Conservation (phyloP, 2,329 filamentous ascomycete genomes). For the Colletotrichum siamense region DNA sequence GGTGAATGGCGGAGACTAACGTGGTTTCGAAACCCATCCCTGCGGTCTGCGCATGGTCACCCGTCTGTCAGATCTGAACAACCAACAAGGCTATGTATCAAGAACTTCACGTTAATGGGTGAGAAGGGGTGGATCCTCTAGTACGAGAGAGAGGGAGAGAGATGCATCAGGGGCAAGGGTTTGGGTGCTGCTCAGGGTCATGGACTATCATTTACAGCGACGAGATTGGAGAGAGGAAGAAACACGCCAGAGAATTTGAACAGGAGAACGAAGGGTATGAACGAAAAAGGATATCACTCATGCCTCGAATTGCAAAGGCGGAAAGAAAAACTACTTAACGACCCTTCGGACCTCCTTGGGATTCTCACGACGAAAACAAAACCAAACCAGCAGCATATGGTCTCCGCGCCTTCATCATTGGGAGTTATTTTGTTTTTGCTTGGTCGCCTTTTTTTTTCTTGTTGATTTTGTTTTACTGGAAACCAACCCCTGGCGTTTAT, state of each 20-base stretch:
- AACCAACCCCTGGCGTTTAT: slow-evolving; percentile 9
- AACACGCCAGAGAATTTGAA: not conserved
- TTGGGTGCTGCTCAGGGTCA: not conserved
- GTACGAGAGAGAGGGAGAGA: not conserved
- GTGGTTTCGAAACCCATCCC: not conserved
- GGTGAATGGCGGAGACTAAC: slow-evolving; percentile 26
- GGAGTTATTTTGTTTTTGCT: slow-evolving; percentile 13
- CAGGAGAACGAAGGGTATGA: not conserved
- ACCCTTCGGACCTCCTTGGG: not conserved
- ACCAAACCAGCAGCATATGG: slow-evolving; percentile 14
- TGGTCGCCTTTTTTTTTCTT: not conserved
- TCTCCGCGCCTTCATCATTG: slow-evolving; percentile 19
- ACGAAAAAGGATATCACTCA: not conserved
- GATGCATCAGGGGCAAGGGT: not conserved
- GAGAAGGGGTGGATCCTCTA: not conserved
- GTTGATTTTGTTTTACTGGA: not conserved
- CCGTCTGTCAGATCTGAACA: not conserved
- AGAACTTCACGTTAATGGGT: not conserved
- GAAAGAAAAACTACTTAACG: not conserved
- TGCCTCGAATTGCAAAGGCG: not conserved
- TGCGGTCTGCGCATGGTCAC: not conserved
- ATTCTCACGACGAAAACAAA: slow-evolving; percentile 18
- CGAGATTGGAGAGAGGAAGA: slow-evolving; percentile 4
- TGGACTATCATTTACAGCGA: slow-evolving; percentile 11
- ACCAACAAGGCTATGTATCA: not conserved